phyloP scores from a whole-genome alignment of 2,329 filamentous ascomycete species.

The Trichoderma simmonsii region DNA sequence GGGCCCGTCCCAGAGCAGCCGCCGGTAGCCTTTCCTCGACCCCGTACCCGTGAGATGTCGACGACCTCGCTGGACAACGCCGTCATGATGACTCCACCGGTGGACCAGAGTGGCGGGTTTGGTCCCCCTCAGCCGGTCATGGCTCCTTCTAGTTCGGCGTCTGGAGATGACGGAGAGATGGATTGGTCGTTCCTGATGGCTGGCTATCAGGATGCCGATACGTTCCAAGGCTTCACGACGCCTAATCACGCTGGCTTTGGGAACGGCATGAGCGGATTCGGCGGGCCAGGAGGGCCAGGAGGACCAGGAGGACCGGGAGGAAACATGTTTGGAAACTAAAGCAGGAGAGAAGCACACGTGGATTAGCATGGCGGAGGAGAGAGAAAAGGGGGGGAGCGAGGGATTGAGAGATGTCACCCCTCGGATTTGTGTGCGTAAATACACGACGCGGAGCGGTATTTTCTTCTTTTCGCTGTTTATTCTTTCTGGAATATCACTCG shows the following conservation, averaged over 20 bases:
- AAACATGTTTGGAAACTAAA: conserved; percentile 30
- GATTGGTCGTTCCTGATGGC: conserved; percentile 50
- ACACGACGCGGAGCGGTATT: background rate
- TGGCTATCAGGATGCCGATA: conserved; percentile 36
- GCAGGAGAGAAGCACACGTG: background rate
- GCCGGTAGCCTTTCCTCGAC: conserved; percentile 27
- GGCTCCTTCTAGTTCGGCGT: conserved; percentile 20
- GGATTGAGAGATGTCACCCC: background rate
- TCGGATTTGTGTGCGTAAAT: background rate
- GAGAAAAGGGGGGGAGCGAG: background rate
- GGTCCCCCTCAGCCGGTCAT: conserved; percentile 19
- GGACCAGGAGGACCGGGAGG: conserved; percentile 18
- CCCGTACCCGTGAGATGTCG: conserved; percentile 14
- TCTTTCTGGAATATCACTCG: background rate
- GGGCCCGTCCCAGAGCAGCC: conserved; percentile 25
- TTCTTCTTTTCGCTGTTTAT: background rate
- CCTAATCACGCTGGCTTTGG: conserved; percentile 26
- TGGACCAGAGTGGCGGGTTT: conserved; percentile 22
- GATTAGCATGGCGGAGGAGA: background rate
- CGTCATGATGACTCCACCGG: conserved; percentile 34
- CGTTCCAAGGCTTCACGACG: conserved; percentile 31
- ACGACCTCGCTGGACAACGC: conserved; percentile 25
- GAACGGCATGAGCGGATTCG: conserved; percentile 22
- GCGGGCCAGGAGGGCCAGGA: conserved; percentile 22
- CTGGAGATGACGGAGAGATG: conserved; percentile 37